Conservation (phyloP, 1,284 basidiomycete species). For the Moesziomyces aphidis region DNA sequence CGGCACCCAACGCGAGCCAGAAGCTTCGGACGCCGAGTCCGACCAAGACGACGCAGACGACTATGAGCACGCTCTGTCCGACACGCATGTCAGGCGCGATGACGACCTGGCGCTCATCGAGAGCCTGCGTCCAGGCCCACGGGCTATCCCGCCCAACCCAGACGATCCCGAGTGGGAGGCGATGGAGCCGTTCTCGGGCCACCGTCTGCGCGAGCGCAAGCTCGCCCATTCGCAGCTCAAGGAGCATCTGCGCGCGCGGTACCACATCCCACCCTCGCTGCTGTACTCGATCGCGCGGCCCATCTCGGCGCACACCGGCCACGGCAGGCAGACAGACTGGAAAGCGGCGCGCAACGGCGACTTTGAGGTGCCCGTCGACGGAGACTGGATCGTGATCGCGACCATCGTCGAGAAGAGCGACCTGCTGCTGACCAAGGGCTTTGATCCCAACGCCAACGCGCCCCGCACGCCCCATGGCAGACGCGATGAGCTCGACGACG, state of each 20-base stretch:
- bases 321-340: neutral
- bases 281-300: slow-evolving; percentile 76
- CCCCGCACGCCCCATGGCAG: neutral
- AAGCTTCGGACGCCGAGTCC: neutral
- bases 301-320: neutral
- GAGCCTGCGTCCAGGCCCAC: slow-evolving; percentile 22
- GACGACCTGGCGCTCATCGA: slow-evolving; percentile 34
- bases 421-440: slow-evolving; percentile 72
- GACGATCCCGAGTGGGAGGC: slow-evolving; percentile 40
- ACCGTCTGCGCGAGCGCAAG: slow-evolving; percentile 79
- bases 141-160: slow-evolving; percentile 23
- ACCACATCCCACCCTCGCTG: slow-evolving; percentile 84
- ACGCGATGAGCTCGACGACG: slow-evolving; percentile 8
- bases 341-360: slow-evolving; percentile 67
- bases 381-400: slow-evolving; percentile 91
- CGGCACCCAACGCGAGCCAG: slow-evolving; percentile 4
- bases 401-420: slow-evolving; percentile 86
- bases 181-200: slow-evolving; percentile 48
- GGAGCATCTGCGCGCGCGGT: slow-evolving; percentile 84
- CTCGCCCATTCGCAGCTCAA: slow-evolving; percentile 82
- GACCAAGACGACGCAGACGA: slow-evolving; percentile 7
- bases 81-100: slow-evolving; percentile 3
- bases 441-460: slow-evolving; percentile 7
- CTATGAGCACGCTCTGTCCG: neutral
- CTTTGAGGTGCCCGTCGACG: slow-evolving; percentile 88